Evolutionary conservation across 768 basidiomycete species (phyloP).

Genomic region (Naganishia randhawae): DNA sequence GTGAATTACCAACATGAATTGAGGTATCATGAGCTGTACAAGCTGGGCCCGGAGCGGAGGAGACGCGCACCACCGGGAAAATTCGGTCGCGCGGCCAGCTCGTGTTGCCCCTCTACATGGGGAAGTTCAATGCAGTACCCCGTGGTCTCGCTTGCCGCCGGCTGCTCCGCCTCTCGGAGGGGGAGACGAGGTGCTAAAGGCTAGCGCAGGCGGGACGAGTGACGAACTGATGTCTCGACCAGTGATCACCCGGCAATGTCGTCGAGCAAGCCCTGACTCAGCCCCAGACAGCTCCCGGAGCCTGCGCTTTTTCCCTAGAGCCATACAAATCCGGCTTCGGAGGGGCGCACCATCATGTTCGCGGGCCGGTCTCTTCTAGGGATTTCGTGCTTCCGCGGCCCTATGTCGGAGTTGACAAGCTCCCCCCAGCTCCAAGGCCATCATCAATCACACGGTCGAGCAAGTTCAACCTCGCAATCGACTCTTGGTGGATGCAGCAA

Average conservation of each 20-base stretch:
- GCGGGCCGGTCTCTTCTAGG: background rate
- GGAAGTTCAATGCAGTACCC: too few species aligned
- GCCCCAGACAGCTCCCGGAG: background rate
- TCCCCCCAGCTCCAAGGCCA: background rate
- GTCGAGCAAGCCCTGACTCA: slow-evolving; percentile 5
- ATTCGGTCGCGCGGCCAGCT: too few species aligned
- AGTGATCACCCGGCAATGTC: too few species aligned
- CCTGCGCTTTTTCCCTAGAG: slow-evolving; percentile 13
- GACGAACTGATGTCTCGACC: too few species aligned
- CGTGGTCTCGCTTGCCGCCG: too few species aligned
- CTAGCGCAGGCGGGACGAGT: too few species aligned
- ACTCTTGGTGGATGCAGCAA: slow-evolving; percentile 1
- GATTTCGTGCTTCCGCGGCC: background rate
- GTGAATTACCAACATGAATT: too few species aligned
- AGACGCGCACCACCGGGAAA: too few species aligned
- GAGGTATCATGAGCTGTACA: too few species aligned
- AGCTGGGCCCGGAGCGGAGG: too few species aligned
- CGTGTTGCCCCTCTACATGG: too few species aligned
- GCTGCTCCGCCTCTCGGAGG: too few species aligned
- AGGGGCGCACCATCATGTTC: background rate
- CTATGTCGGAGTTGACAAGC: background rate
- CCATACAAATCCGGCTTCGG: background rate
- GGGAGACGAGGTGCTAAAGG: background rate
- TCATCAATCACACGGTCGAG: background rate
- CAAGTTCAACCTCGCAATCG: slow-evolving; percentile 16